Conservation (phyloP, 495 filamentous ascomycete species). For the Parachaetomium inaequale region DNA sequence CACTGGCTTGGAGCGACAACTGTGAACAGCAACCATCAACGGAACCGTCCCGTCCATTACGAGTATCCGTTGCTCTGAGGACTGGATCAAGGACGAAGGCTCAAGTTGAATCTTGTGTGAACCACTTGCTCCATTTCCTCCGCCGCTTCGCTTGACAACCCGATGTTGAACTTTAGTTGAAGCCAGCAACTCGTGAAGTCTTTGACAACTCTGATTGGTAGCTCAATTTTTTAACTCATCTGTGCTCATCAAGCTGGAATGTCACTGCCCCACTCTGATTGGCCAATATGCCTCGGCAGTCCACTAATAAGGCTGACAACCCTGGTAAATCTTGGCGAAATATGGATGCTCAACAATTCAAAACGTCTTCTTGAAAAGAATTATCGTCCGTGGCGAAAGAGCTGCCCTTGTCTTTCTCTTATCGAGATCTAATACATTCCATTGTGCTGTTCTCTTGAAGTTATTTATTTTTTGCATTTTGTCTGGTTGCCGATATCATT, state of each 20-base stretch:
- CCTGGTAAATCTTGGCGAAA: background rate
- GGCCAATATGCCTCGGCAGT: conserved; percentile 1
- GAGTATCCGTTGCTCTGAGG: background rate
- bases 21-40: too few species aligned
- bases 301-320: conserved; percentile 3
- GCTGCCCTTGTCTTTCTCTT: background rate
- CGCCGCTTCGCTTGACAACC: background rate
- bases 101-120: too few species aligned
- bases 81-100: background rate
- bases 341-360: background rate
- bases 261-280: conserved; percentile 8
- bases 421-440: background rate
- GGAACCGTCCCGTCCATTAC: too few species aligned
- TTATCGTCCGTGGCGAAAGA: background rate
- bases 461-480: background rate
- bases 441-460: background rate
- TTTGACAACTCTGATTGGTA: conserved; percentile 12
- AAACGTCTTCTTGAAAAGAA: background rate
- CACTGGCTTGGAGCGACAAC: too few species aligned
- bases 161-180: background rate
- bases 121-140: too few species aligned
- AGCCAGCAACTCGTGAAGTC: background rate
- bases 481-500: background rate
- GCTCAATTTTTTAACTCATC: background rate
- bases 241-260: too few species aligned